Conservation (phyloP, 495 filamentous ascomycete species). For the Podospora pseudocomata region DNA sequence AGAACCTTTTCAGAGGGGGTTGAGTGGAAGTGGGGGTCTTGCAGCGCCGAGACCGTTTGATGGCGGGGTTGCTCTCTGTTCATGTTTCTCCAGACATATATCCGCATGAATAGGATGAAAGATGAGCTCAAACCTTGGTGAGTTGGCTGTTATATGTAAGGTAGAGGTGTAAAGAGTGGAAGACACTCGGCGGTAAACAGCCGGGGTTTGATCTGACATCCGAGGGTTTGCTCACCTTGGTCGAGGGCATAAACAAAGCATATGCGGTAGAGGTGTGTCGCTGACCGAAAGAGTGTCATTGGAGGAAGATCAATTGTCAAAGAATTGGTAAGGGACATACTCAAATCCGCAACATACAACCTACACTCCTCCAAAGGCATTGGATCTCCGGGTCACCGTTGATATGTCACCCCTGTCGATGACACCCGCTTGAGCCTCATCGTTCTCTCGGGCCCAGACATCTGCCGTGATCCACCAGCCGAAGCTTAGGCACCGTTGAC, state of each 20-base stretch:
- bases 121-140: neutral
- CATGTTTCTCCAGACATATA: neutral
- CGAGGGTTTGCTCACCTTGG: neutral
- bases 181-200: neutral
- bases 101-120: neutral
- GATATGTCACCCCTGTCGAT: conserved; percentile 3
- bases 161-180: neutral
- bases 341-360: neutral
- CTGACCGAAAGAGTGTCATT: neutral
- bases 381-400: neutral
- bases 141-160: neutral
- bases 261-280: neutral
- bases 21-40: neutral
- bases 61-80: neutral
- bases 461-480: conserved; percentile 10
- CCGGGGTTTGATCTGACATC: conserved; percentile 7
- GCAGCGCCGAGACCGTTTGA: conserved; percentile 4
- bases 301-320: conserved; percentile 6
- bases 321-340: conserved; percentile 5
- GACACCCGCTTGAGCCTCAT: conserved; percentile 1
- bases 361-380: neutral
- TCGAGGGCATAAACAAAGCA: neutral
- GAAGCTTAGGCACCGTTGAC: conserved; percentile 7
- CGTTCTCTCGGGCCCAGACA: conserved; percentile 6
- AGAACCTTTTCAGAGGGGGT: neutral